Percentiles rank a stretch among this genome's conserved stretches.
Conservation (phyloP, 2,329 filamentous ascomycete species). For the Drechslerella coelobrocha region DNA sequence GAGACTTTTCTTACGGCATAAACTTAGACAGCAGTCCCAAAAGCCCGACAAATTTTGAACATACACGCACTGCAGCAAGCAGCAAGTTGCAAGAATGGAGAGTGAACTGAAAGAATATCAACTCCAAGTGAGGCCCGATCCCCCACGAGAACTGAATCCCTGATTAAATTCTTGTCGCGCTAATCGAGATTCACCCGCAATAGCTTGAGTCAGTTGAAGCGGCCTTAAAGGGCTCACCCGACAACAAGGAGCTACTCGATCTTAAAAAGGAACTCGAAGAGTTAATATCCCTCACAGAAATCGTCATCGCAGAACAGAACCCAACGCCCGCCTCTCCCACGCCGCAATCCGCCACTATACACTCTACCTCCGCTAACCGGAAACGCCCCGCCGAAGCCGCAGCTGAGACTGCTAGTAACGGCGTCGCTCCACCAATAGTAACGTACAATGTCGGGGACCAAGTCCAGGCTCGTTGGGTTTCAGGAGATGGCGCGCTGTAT, state of each 20-base stretch:
- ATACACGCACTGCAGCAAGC: neutral
- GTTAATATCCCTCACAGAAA: constrained; percentile 79
- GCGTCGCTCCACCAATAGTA: constrained; percentile 63
- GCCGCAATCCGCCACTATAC: constrained; percentile 53
- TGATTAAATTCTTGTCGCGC: constrained; percentile 7
- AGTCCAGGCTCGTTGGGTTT: constrained; percentile 87
- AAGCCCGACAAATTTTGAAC: neutral
- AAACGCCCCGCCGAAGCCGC: constrained; percentile 58
- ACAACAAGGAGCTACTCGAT: constrained; percentile 76
- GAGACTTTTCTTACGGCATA: too few species aligned
- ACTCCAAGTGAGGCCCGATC: constrained; percentile 62
- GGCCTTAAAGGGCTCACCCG: constrained; percentile 79
- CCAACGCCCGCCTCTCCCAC: constrained; percentile 63
- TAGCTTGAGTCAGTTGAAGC: constrained; percentile 79
- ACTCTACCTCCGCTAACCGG: constrained; percentile 45
- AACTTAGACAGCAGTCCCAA: too few species aligned
- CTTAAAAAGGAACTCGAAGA: constrained; percentile 82
- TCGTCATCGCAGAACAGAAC: constrained; percentile 80
- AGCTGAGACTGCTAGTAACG: constrained; percentile 58
- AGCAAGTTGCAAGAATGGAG: constrained; percentile 53
- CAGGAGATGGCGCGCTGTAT: constrained; percentile 89
- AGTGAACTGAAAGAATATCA: constrained; percentile 67
- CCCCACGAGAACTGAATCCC: constrained; percentile 34
- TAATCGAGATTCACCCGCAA: constrained; percentile 29
- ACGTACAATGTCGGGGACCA: constrained; percentile 75